Evolutionary conservation across 176 grass and related monocot species (phyloP).

Genomic region (Chrysopogon serrulatus): DNA sequence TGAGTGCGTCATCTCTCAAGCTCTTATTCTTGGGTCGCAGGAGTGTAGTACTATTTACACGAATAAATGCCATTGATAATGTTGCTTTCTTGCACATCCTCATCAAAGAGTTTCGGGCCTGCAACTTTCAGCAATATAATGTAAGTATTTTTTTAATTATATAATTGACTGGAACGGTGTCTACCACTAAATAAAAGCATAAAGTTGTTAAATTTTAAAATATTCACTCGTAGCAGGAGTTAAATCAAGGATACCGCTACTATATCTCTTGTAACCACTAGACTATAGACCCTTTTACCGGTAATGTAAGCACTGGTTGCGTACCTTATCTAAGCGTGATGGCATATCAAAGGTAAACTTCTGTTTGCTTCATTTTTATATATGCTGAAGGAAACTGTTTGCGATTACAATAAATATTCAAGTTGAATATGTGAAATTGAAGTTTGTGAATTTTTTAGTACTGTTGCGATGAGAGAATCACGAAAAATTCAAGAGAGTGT

Average conservation of each 20-base stretch:
- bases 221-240: too few species aligned
- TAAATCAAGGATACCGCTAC: too few species aligned
- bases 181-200: too few species aligned
- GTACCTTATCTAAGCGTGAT: not conserved
- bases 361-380: not conserved
- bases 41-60: too few species aligned
- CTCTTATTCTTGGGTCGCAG: not conserved
- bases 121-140: conserved; percentile 4
- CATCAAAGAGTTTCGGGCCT: conserved; percentile 3
- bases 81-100: conserved; percentile 33
- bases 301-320: not conserved
- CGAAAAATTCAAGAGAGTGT: not conserved
- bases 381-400: not conserved
- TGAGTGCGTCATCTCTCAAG: not conserved
- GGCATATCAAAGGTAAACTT: not conserved
- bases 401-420: not conserved
- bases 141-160: too few species aligned
- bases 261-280: too few species aligned
- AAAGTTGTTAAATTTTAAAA: too few species aligned
- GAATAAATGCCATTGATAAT: conserved; percentile 5
- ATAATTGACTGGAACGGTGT: too few species aligned
- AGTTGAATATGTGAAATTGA: too few species aligned
- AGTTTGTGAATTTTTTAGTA: too few species aligned
- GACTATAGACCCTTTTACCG: too few species aligned
- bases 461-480: not conserved